A percentile compares a stretch with the other conserved stretches of the same genome.
Conservation (phyloP, 1,284 basidiomycete species). For the Cryptococcus jaspeensis region DNA sequence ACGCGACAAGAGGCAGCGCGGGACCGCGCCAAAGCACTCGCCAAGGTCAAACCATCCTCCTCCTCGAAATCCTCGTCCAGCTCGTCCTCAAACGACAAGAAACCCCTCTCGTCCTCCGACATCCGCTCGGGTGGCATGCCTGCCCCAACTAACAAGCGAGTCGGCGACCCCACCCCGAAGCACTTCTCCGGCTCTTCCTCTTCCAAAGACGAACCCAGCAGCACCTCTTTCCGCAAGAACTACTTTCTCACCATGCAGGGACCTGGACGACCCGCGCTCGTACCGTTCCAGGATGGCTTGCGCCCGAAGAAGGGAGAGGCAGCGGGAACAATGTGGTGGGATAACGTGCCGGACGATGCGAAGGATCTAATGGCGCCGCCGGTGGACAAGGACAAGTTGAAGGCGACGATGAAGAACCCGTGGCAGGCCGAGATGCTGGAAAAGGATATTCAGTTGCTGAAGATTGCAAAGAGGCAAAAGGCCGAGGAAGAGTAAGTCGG, state of each 20-base stretch:
- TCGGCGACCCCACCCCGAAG: constrained; percentile 30
- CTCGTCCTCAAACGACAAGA: constrained; percentile 10
- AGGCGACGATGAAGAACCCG: constrained; percentile 33
- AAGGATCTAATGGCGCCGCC: constrained; percentile 39
- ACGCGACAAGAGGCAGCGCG: constrained; percentile 32
- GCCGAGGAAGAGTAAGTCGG: constrained; percentile 37
- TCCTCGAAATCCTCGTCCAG: constrained; percentile 17
- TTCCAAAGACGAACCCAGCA: constrained; percentile 30
- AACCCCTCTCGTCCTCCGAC: constrained; percentile 28
- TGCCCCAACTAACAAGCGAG: constrained; percentile 11
- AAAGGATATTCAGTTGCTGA: constrained; percentile 38
- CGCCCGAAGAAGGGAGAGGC: constrained; percentile 33
- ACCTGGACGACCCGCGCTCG: constrained; percentile 39
- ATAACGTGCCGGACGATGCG: constrained; percentile 42
- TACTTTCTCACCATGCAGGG: constrained; percentile 46
- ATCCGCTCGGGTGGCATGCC: constrained; percentile 23
- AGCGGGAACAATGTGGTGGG: constrained; percentile 42
- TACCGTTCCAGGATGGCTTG: constrained; percentile 42
- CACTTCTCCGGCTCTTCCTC: constrained; percentile 26
- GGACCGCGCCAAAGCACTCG: constrained; percentile 22
- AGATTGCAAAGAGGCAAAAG: constrained; percentile 32
- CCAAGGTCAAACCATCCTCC: constrained; percentile 19
- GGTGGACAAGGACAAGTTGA: constrained; percentile 31
- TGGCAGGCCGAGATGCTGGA: constrained; percentile 29
- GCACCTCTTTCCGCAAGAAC: constrained; percentile 31